Percentiles rank a stretch among this genome's conserved stretches.
Conservation (phyloP, 2,329 filamentous ascomycete species). For the Xylaria sp. region DNA sequence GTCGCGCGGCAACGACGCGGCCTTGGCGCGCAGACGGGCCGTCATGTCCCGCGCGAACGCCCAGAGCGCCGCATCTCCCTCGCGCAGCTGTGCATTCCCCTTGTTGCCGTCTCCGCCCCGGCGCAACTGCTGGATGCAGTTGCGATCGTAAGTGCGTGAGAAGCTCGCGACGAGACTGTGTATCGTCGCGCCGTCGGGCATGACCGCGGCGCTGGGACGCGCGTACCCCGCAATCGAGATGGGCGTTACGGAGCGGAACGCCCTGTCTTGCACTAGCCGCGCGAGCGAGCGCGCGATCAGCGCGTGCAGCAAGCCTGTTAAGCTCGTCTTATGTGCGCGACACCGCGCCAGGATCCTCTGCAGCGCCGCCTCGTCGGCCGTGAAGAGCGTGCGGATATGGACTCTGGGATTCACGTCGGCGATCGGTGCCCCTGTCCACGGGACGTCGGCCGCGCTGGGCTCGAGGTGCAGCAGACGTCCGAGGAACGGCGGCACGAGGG, state of each 20-base stretch:
- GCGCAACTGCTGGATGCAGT: conserved; percentile 36
- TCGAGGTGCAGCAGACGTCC: conserved; percentile 27
- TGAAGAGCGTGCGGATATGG: conserved; percentile 54
- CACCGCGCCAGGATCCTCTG: conserved; percentile 53
- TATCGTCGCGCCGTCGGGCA: conserved; percentile 48
- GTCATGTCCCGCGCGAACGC: conserved; percentile 52
- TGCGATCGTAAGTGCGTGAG: conserved; percentile 43
- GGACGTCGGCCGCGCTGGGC: conserved; percentile 34
- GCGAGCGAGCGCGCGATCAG: conserved; percentile 57
- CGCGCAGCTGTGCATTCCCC: background rate
- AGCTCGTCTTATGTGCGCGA: conserved; percentile 55
- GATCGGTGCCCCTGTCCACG: conserved; percentile 56
- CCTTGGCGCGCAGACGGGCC: conserved; percentile 50
- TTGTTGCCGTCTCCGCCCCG: background rate
- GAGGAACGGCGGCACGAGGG: conserved; percentile 56
- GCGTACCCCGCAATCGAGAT: conserved; percentile 59
- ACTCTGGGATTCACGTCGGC: conserved; percentile 53
- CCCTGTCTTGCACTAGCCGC: conserved; percentile 49
- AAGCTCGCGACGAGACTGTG: conserved; percentile 56
- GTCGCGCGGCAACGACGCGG: conserved; percentile 54
- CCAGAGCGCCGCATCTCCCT: conserved; percentile 55
- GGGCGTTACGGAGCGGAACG: conserved; percentile 56
- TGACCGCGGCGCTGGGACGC: conserved; percentile 42
- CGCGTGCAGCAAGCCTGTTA: conserved; percentile 63
- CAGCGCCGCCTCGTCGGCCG: conserved; percentile 48